Evolutionary conservation across 805 yeast genomes (phyloP).

Genomic region (Lachancea waltii): DNA sequence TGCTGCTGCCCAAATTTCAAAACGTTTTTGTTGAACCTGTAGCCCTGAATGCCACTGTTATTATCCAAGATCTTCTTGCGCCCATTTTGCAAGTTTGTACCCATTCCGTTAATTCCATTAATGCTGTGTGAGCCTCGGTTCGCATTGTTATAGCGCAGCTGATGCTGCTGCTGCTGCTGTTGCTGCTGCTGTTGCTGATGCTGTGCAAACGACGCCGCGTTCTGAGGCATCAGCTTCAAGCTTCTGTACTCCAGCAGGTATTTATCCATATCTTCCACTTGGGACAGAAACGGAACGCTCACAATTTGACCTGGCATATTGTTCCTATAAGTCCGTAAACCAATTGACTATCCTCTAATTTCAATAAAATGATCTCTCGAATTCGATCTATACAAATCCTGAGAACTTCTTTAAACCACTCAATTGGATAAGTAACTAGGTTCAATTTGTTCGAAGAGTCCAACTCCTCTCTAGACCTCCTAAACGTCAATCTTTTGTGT

Average conservation of each 20-base stretch:
- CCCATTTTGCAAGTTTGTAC: constrained; percentile 1
- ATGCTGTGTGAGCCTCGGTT: constrained; percentile 2
- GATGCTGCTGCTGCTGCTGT: constrained; percentile 8
- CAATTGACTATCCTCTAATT: background rate
- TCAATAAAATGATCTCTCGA: no score
- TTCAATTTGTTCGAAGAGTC: background rate
- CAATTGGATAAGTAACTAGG: background rate
- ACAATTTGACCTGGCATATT: constrained; percentile 29
- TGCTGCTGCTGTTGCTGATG: constrained; percentile 6
- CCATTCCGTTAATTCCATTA: constrained; percentile 7
- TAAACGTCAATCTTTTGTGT: background rate
- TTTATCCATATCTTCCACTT: constrained; percentile 31
- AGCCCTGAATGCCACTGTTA: constrained; percentile 6
- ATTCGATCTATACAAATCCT: no score
- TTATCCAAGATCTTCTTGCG: constrained; percentile 6
- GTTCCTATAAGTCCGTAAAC: background rate
- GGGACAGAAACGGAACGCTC: constrained; percentile 31
- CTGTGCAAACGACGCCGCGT: constrained; percentile 6
- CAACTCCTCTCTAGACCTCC: background rate
- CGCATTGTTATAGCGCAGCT: constrained; percentile 7
- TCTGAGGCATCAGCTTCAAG: constrained; percentile 18
- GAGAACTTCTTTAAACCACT: no score
- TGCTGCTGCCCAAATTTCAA: constrained; percentile 11
- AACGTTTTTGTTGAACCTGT: constrained; percentile 13
- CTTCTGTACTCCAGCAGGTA: constrained; percentile 25